Evolutionary conservation across 192 early-diverging fungal genomes (phyloP), one percentile per base, ranked within the genome.

Genomic region (Podochytrium sp.): DNA sequence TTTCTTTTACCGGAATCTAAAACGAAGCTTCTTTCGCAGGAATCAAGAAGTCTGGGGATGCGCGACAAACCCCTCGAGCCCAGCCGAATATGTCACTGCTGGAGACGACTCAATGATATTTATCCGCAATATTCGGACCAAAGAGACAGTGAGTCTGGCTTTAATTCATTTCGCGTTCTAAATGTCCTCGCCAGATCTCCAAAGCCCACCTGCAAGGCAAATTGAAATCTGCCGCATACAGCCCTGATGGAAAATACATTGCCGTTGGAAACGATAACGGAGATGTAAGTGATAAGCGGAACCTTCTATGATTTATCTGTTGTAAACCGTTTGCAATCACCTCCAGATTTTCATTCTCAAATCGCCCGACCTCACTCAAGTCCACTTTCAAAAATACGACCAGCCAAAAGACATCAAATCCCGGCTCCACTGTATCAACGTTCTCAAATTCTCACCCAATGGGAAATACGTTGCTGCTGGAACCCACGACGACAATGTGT

Each of bases 221-320:
- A 50, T 37, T 69, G 7, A 53, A 65, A 20, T 53, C 67, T 14
- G 33, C 53, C 12, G 20, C 35, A 16, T 71, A 71, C 58, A 76
- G 75, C 33, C 75, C 75, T 1, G 68, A 71, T 43, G 62, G 63
- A 42, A 71, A 69, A 40, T 76, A 71, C 33, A 23, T 76, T 51
- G 75, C 75, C 12, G 61, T 71, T 6, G 75, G 75, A 14, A 76
- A 76, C 42, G 57, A 61, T 30, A 56, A 76, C 32, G 75, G 75
- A 34, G 75, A 76, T 71, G 74, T 76, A 35, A 53, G 61, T n/a
- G n/a, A 2, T n/a, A n/a, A n/a, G n/a, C n/a, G n/a, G n/a, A n/a
- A n/a, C n/a, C n/a, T n/a, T n/a, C n/a, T n/a, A n/a, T 14, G 33
- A 71, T 16, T 65, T 64, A 60, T 58, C 50, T 69, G 4, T 49